Percentiles rank a stretch among this genome's conserved stretches.
phyloP scores from a whole-genome alignment of 768 basidiomycete species.

The Dentipellis fragilis region DNA sequence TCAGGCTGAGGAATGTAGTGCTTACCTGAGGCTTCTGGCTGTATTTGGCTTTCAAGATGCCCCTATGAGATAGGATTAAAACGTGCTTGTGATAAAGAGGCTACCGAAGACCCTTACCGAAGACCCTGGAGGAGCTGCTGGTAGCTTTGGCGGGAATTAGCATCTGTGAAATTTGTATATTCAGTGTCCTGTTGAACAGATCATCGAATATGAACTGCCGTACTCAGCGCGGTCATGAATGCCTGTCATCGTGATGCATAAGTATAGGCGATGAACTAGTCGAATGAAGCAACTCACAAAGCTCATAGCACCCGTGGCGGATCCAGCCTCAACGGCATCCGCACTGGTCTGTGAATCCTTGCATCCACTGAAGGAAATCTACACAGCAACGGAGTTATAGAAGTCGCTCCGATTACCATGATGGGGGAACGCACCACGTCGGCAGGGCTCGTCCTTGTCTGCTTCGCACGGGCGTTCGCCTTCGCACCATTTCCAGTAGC shows the following conservation, averaged over 20 bases:
- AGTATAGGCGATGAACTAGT: not conserved
- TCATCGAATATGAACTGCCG: slow-evolving; percentile 11
- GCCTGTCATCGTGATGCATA: slow-evolving; percentile 26
- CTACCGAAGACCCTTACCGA: slow-evolving; percentile 27
- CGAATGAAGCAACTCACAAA: slow-evolving; percentile 36
- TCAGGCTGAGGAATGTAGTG: not conserved
- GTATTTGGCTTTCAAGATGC: slow-evolving; percentile 48
- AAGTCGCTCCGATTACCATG: not conserved
- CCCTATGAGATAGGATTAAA: slow-evolving; percentile 21
- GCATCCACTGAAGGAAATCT: slow-evolving; percentile 83
- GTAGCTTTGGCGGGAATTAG: slow-evolving; percentile 52
- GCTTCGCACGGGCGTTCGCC: slow-evolving; percentile 46
- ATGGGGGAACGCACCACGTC: slow-evolving; percentile 58
- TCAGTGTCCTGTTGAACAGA: not conserved
- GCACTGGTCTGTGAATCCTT: slow-evolving; percentile 82
- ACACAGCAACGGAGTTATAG: not conserved
- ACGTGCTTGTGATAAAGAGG: not conserved
- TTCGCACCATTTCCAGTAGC: slow-evolving; percentile 58
- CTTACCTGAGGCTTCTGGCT: slow-evolving; percentile 55
- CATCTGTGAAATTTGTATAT: slow-evolving; percentile 20
- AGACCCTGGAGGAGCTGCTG: slow-evolving; percentile 48
- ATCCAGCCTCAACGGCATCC: slow-evolving; percentile 63
- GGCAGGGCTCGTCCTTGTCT: slow-evolving; percentile 67
- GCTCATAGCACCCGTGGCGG: slow-evolving; percentile 76
- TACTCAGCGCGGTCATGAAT: slow-evolving; percentile 53